Base-by-base conservation (phyloP, 2,329 filamentous ascomycete genomes). In the Claviceps purpurea region DNA sequence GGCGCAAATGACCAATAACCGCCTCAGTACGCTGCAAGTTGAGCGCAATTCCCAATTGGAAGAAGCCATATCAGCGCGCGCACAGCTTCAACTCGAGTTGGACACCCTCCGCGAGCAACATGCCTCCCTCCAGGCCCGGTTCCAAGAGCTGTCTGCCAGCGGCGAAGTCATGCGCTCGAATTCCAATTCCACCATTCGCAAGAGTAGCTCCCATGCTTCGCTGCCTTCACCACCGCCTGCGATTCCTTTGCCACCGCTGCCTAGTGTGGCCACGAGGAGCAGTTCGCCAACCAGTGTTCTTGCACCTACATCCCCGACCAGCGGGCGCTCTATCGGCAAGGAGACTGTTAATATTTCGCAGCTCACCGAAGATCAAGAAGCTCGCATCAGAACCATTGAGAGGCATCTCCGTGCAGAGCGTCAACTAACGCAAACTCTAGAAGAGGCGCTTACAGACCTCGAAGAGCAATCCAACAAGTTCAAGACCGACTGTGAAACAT, bases 401-500 rank as follows among this genome's bases (percentile, higher is more conserved):
- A 97, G 96, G 73, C 89, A 97, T 64, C 78, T 98, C 24, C 85
- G 87, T 58, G 93, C 93, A 3, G 93, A 98, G 74, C 95, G 95
- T 66, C 91, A 97, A 67, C 82, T 98, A 54, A 98, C 91, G 0
- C 85, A 88, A 47, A 97, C 91, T 2, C 78, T 98, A 41, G 93
- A 98, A 68, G 91, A 97, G 70, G 93, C 93, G 6, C 81, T 98
- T 34, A 91, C 89, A 2, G 93, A 98, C 62, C 80, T 98, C 40
- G 93, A 98, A 70, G 81, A 82, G 52, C 89, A 94, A 60, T 89
- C 87, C 62, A 94, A 91, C 69, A 91, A 91, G 74, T 83, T 91
- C 67, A 95, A 94, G 74, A 74, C 81, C 2, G 93, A 98, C 68
- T 85, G 88, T 66, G 93, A 97, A 50, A 80, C 78, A 37, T 97